phyloP scores from a whole-genome alignment of 257 asterid genomes.

The Gentiana macrophylla region DNA sequence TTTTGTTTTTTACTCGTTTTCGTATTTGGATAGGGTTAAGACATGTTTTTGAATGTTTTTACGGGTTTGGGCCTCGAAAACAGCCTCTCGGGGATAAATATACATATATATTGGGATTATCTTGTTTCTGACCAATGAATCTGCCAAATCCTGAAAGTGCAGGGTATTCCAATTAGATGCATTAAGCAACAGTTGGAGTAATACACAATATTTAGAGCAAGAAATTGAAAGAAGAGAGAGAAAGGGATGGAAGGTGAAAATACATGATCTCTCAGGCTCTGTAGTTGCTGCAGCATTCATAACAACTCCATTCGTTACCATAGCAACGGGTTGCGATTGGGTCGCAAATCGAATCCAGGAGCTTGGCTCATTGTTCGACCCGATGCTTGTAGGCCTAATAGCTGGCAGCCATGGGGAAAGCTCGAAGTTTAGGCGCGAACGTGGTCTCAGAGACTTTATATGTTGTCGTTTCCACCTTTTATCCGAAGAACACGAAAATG shows the following conservation, averaged over 20 bases:
- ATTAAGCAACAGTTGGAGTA: slow-evolving; percentile 47
- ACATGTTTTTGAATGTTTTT: neutral
- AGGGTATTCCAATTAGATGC: slow-evolving; percentile 76
- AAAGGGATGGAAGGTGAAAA: slow-evolving; percentile 89
- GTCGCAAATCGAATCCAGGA: slow-evolving; percentile 94
- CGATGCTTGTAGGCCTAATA: slow-evolving; percentile 51
- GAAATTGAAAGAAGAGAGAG: slow-evolving; percentile 69
- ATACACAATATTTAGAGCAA: slow-evolving; percentile 34
- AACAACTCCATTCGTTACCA: slow-evolving; percentile 90
- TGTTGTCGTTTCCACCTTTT: slow-evolving; percentile 76
- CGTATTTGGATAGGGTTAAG: neutral
- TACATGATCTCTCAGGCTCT: slow-evolving; percentile 85
- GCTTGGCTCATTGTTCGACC: slow-evolving; percentile 87
- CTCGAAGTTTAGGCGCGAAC: slow-evolving; percentile 95
- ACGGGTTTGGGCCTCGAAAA: no score
- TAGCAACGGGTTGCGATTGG: slow-evolving; percentile 88
- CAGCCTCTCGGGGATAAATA: no score
- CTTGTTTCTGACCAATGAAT: neutral
- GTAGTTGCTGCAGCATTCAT: slow-evolving; percentile 94
- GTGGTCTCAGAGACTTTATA: slow-evolving; percentile 53
- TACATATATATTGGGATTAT: no score
- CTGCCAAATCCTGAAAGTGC: slow-evolving; percentile 10
- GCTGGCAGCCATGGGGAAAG: slow-evolving; percentile 99
- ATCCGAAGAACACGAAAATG: slow-evolving; percentile 60
- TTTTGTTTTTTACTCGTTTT: neutral